Evolutionary conservation across 331 rosid species (phyloP), one percentile per base, ranked within the genome.

Genomic region (Pyrus hybrid): DNA sequence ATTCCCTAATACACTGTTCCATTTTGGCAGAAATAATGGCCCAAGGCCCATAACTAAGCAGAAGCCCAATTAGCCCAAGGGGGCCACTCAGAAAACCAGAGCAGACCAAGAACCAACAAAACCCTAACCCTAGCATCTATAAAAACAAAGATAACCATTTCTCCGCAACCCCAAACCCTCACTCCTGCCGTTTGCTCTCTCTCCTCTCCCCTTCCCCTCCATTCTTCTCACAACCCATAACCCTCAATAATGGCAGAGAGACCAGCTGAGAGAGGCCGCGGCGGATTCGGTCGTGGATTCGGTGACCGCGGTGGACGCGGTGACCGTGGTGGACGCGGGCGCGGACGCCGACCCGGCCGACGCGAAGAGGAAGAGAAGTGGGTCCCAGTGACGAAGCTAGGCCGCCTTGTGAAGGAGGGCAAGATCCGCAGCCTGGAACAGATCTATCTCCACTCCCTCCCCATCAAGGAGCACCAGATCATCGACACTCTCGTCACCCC

Each of bases 321-420:
- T 16, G 87, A 88, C 17, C 88, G 89, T 4, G 87, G 95, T 2
- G 33, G 67, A 2, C 91, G 97, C 1, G 89, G 96, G 0, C 83
- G 93, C 0, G 80, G 95, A 1, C 86, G 93, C 1, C 32, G 86
- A 0, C 86, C 82, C 0, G 85, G 86, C 0, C 83, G 88, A 0
- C 91, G 91, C 0, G 89, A 88, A n/a, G 97, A 91, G 11, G 96
- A 91, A 73, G 93, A 89, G 80, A 90, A 88, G 12, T 92, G 97
- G 97, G 96, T 92, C 0, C 97, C 97, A 0, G 91, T 92, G 2
- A 92, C 97, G 5, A 92, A 92, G 63, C 93, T 91, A 0, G 96
- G 97, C 0, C 91, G 97, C 4, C 88, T 91, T 1, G 96, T 91
- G 0, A 88, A 84, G 32, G 91, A 90, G 2, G 91, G 90, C 0